These are phyloP conservation scores for Delitschia confertaspora DNA, from an alignment of 495 filamentous ascomycete species.

Conservation along the genomic window DNA sequence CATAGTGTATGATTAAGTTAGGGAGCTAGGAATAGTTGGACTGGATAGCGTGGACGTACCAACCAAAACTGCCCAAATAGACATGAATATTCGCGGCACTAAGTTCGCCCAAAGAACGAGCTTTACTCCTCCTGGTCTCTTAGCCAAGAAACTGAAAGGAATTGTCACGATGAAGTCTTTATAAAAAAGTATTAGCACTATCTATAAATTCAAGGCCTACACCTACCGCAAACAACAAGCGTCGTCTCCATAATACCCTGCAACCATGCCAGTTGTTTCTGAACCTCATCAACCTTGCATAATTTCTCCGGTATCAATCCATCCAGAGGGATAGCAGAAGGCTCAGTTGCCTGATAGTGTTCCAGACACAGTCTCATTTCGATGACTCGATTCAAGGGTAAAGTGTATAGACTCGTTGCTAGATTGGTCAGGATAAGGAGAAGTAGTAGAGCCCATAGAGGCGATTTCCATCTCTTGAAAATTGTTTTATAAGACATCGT, in stretches of 20 bases:
- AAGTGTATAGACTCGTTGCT: slow-evolving; percentile 38
- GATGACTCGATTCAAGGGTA: slow-evolving; percentile 42
- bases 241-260: slow-evolving; percentile 33
- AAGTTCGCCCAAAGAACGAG: slow-evolving; percentile 21
- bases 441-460: slow-evolving; percentile 16
- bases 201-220: neutral
- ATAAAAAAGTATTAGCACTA: neutral
- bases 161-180: slow-evolving; percentile 26
- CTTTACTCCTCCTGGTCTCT: slow-evolving; percentile 13
- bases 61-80: slow-evolving; percentile 17
- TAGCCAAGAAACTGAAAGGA: slow-evolving; percentile 25
- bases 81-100: slow-evolving; percentile 19
- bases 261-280: slow-evolving; percentile 39
- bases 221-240: slow-evolving; percentile 22
- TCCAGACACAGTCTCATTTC: slow-evolving; percentile 42
- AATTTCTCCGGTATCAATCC: slow-evolving; percentile 38
- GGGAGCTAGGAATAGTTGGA: too few relatives aligned
- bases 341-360: slow-evolving; percentile 37
- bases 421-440: slow-evolving; percentile 39
- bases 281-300: slow-evolving; percentile 42
- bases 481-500: too few relatives aligned
- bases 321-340: slow-evolving; percentile 30
- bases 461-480: neutral
- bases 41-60: too few relatives aligned
- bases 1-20: too few relatives aligned